Conservation (phyloP, 305 asterid genomes). For the Coffea humblotiana region DNA sequence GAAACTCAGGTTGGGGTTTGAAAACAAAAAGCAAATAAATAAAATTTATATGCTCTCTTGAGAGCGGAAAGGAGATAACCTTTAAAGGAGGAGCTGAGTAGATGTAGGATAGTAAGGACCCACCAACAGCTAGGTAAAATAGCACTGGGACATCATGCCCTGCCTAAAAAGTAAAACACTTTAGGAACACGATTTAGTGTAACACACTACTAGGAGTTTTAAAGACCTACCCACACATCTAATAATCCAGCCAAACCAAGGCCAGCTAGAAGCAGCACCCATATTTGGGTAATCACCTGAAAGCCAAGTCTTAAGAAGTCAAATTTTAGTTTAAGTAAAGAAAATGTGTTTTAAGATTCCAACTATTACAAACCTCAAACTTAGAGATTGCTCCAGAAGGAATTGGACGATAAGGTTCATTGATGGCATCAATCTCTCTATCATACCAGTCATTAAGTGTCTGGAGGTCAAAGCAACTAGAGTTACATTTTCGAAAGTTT, state of each 20-base stretch:
- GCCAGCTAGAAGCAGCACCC: slow-evolving; percentile 93
- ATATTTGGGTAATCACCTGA: slow-evolving; percentile 95
- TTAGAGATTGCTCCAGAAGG: slow-evolving; percentile 91
- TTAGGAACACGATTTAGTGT: slow-evolving; percentile 21
- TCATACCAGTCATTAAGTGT: slow-evolving; percentile 96
- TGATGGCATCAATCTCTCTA: slow-evolving; percentile 94
- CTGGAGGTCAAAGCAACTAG: slow-evolving; percentile 39
- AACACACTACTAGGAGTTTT: slow-evolving; percentile 1
- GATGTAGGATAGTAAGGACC: slow-evolving; percentile 91
- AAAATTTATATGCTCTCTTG: slow-evolving; percentile 10
- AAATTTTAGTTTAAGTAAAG: slow-evolving; percentile 12
- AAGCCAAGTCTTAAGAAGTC: slow-evolving; percentile 23
- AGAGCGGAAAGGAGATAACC: slow-evolving; percentile 42
- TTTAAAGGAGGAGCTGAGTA: slow-evolving; percentile 97
- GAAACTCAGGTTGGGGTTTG: slow-evolving; percentile 2
- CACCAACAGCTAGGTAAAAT: slow-evolving; percentile 91
- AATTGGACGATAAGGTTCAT: slow-evolving; percentile 96
- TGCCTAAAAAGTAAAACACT: slow-evolving; percentile 51
- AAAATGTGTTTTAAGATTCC: slow-evolving; percentile 11
- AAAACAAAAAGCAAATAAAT: slow-evolving; percentile 8
- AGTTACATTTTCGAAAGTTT: slow-evolving; percentile 20
- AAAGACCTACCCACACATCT: slow-evolving; percentile 87
- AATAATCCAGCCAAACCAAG: slow-evolving; percentile 81
- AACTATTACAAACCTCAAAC: slow-evolving; percentile 57
- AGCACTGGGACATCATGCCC: slow-evolving; percentile 78